Evolutionary conservation across 108 stramenopile species (phyloP).

Genomic region (Pseudonitzschia multiseries): DNA sequence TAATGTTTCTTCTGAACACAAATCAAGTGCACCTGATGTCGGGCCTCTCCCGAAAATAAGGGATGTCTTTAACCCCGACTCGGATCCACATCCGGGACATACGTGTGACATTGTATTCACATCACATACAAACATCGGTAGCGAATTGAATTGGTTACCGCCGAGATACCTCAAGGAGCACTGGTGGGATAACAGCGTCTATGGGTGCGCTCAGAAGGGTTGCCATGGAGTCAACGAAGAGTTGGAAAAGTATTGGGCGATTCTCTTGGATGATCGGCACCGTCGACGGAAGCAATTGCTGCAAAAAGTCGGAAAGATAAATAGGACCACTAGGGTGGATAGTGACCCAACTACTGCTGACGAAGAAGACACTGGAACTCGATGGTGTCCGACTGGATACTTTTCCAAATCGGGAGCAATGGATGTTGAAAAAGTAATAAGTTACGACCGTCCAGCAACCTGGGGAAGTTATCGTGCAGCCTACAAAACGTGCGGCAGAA

Average conservation of each 20-base stretch:
- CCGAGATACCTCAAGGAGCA: slow-evolving; percentile 26
- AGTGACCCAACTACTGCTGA: background rate
- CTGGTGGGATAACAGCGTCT: slow-evolving; percentile 23
- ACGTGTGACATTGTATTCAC: slow-evolving; percentile 38
- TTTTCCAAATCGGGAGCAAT: background rate
- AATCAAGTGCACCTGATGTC: background rate
- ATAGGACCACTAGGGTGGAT: too few relatives aligned
- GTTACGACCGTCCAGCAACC: background rate
- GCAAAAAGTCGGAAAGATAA: background rate
- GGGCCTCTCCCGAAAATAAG: background rate
- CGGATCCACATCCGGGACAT: background rate
- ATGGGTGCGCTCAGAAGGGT: too few relatives aligned
- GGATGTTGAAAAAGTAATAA: background rate
- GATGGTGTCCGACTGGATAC: slow-evolving; percentile 10
- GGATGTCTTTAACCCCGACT: background rate
- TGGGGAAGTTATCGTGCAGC: background rate
- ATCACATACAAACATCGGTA: slow-evolving; percentile 39
- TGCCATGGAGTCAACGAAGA: background rate
- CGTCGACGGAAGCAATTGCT: background rate
- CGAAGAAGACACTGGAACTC: background rate
- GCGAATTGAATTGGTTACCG: slow-evolving; percentile 52
- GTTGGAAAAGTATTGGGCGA: background rate
- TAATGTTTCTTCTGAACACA: background rate
- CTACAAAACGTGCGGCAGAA: background rate
- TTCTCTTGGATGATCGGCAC: background rate